Evolutionary conservation across 2,329 filamentous ascomycete genomes (phyloP).

Genomic region (Biscogniauxia mediterranea): DNA sequence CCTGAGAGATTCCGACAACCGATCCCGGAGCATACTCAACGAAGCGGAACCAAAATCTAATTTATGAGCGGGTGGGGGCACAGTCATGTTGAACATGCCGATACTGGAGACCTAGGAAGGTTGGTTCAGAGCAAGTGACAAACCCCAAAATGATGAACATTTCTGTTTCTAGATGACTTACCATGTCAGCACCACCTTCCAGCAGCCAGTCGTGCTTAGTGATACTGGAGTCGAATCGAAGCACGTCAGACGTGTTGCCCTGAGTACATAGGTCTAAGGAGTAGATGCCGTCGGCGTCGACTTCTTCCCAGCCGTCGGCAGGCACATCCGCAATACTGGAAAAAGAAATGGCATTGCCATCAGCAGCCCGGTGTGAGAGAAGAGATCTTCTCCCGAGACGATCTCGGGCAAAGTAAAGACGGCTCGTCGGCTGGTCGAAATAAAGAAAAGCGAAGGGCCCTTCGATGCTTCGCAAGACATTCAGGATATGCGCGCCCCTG

Average conservation of each 20-base stretch:
- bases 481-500: slow-evolving; percentile 40
- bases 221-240: slow-evolving; percentile 14
- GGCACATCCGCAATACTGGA: slow-evolving; percentile 67
- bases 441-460: slow-evolving; percentile 92
- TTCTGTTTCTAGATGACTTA: slow-evolving; percentile 36
- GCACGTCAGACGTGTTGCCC: slow-evolving; percentile 3
- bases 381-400: slow-evolving; percentile 84
- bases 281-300: slow-evolving; percentile 82
- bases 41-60: slow-evolving; percentile 45
- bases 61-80: slow-evolving; percentile 33
- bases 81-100: slow-evolving; percentile 48
- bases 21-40: slow-evolving; percentile 51
- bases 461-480: slow-evolving; percentile 59
- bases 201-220: slow-evolving; percentile 36
- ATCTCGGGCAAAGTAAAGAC: slow-evolving; percentile 81
- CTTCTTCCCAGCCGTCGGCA: slow-evolving; percentile 65
- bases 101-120: slow-evolving; percentile 51
- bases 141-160: slow-evolving; percentile 1
- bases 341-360: slow-evolving; percentile 51
- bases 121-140: slow-evolving; percentile 40
- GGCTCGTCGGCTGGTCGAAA: slow-evolving; percentile 60
- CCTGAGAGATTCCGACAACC: slow-evolving; percentile 60
- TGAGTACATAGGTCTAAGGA: slow-evolving; percentile 52
- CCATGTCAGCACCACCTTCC: slow-evolving; percentile 38
- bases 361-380: slow-evolving; percentile 52